These are phyloP conservation scores for Globomyces pollinis-pini DNA, from an alignment of 192 early-diverging fungal genomes.

Conservation along the genomic window DNA sequence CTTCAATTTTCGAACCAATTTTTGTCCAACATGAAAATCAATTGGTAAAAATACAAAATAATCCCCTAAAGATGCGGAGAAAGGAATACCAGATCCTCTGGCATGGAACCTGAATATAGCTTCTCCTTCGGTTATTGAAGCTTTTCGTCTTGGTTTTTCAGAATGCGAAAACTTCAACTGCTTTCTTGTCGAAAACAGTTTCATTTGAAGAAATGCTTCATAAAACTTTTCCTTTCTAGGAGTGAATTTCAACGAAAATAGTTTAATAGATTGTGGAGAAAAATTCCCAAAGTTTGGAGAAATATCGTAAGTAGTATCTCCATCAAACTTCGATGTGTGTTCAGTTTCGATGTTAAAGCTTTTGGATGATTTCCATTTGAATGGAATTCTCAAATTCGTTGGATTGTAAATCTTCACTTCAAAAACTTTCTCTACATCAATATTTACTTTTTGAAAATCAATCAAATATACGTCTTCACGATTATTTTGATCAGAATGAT, in stretches of 20 bases:
- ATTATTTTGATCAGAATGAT: neutral
- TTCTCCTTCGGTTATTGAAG: neutral
- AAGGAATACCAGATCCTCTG: neutral
- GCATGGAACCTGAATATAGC: neutral
- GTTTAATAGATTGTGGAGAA: conserved; percentile 17
- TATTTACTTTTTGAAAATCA: conserved; percentile 32
- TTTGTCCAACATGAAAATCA: neutral
- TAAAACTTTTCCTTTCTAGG: conserved; percentile 21
- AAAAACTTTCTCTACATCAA: conserved; percentile 18
- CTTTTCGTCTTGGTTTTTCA: neutral
- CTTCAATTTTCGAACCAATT: neutral
- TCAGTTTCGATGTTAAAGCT: no score
- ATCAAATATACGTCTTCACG: neutral
- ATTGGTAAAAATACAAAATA: neutral
- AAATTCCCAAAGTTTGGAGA: conserved; percentile 23
- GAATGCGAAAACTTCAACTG: neutral
- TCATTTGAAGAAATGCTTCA: conserved; percentile 16
- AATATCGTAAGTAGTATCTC: conserved; percentile 15
- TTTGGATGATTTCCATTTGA: conserved; percentile 25
- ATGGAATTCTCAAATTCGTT: conserved; percentile 27
- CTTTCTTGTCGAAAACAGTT: neutral
- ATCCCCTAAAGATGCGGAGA: neutral
- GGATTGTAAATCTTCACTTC: conserved; percentile 25
- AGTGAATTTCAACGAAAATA: conserved; percentile 31
- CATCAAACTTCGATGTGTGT: conserved; percentile 24